Percentiles rank a stretch among this genome's conserved stretches.
phyloP scores from a whole-genome alignment of 805 yeast species.

The Monosporozyma aquatica region DNA sequence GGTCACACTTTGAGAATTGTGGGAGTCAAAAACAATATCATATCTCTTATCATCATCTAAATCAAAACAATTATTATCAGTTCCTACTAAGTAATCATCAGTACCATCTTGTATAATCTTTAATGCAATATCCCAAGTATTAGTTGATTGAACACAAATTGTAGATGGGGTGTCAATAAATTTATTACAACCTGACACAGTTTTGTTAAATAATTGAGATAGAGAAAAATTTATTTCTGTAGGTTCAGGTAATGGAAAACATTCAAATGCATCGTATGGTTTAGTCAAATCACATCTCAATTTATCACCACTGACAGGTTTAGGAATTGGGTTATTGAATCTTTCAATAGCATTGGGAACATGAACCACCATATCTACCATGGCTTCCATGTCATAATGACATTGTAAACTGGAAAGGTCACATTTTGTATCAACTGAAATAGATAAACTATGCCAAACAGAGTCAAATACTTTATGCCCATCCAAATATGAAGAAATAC shows the following conservation, averaged over 20 bases:
- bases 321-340: constrained; percentile 61
- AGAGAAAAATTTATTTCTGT: constrained; percentile 42
- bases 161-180: constrained; percentile 38
- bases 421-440: constrained; percentile 62
- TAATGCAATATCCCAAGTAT: constrained; percentile 39
- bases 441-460: constrained; percentile 88
- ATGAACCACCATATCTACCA: constrained; percentile 65
- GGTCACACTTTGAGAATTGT: constrained; percentile 37
- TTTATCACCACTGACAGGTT: constrained; percentile 61
- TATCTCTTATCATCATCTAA: constrained; percentile 18
- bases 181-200: constrained; percentile 55
- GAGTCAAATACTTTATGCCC: constrained; percentile 89
- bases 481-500: constrained; percentile 73
- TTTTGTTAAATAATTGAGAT: constrained; percentile 59
- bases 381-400: constrained; percentile 48
- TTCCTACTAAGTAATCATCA: constrained; percentile 24
- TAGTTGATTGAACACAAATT: constrained; percentile 33
- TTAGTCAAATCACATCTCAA: constrained; percentile 66
- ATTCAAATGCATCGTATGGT: constrained; percentile 50
- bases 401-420: constrained; percentile 32
- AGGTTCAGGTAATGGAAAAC: constrained; percentile 66
- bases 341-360: constrained; percentile 59
- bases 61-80: constrained; percentile 33
- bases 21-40: constrained; percentile 32
- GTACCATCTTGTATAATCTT: constrained; percentile 25